Conservation (phyloP, 148 eudicot species). For the Hydrangea macrophylla region DNA sequence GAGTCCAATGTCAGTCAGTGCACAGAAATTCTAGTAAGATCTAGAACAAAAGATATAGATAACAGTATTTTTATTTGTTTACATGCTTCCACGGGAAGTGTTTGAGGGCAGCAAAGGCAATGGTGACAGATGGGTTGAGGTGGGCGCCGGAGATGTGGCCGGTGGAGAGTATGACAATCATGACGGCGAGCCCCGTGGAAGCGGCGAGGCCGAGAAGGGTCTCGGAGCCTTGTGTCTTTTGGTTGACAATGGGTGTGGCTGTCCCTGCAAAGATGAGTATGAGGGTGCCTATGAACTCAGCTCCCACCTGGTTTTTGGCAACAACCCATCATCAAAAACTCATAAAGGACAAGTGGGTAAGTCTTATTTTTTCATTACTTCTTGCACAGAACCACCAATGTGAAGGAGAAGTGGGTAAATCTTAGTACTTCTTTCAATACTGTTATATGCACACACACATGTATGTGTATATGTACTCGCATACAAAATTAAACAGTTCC, state of each 20-base stretch:
- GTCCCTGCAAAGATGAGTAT: slow-evolving; percentile 79
- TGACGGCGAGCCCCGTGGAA: slow-evolving; percentile 83
- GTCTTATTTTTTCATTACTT: slow-evolving; percentile 4
- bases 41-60: background rate
- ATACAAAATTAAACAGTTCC: background rate
- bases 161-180: slow-evolving; percentile 79
- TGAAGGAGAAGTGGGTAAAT: slow-evolving; percentile 9
- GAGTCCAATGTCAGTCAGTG: background rate
- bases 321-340: slow-evolving; percentile 11
- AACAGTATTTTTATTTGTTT: slow-evolving; percentile 21
- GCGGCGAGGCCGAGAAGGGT: slow-evolving; percentile 82
- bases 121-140: slow-evolving; percentile 83
- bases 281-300: slow-evolving; percentile 90
- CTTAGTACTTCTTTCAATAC: background rate
- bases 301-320: slow-evolving; percentile 65
- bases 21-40: background rate
- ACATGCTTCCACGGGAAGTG: slow-evolving; percentile 98
- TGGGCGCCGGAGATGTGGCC: slow-evolving; percentile 98
- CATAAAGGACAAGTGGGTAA: slow-evolving; percentile 6
- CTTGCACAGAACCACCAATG: too few relatives aligned
- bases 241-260: slow-evolving; percentile 80
- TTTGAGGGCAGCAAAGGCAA: slow-evolving; percentile 86
- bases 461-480: background rate
- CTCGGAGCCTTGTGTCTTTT: slow-evolving; percentile 76
- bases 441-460: background rate